Percentiles rank a stretch among this genome's conserved stretches.
Evolutionary conservation across 192 early-diverging fungal species (phyloP).

Genomic region (Dispira simplex): DNA sequence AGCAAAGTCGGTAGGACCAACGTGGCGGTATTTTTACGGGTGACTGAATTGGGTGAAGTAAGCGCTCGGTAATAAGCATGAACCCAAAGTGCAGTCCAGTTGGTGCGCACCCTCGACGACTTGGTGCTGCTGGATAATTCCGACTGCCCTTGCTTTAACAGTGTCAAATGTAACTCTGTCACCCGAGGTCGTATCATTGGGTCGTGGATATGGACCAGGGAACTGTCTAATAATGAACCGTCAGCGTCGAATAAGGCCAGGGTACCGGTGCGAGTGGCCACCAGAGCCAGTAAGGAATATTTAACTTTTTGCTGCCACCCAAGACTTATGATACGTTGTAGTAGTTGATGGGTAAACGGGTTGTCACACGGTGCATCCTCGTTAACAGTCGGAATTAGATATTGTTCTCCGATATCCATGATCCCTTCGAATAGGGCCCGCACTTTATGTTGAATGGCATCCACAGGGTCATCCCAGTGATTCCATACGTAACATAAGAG

Average conservation of each 20-base stretch:
- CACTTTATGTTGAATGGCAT: background rate
- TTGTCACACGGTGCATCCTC: background rate
- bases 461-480: background rate
- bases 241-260: background rate
- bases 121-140: background rate
- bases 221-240: background rate
- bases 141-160: background rate
- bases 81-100: background rate
- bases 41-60: background rate
- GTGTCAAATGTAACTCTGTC: background rate
- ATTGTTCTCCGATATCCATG: background rate
- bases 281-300: background rate
- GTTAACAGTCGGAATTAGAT: no score
- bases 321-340: background rate
- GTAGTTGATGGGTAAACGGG: background rate
- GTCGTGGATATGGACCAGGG: background rate
- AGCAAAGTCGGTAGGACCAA: background rate
- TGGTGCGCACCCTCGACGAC: background rate
- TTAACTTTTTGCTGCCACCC: background rate
- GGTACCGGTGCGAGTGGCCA: background rate
- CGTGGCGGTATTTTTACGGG: background rate
- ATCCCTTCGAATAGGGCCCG: background rate
- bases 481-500: conserved; percentile 1
- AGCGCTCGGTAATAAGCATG: background rate
- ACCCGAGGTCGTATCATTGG: conserved; percentile 1